phyloP scores from a whole-genome alignment of 495 filamentous ascomycete species.

The Hyaloscypha variabilis region DNA sequence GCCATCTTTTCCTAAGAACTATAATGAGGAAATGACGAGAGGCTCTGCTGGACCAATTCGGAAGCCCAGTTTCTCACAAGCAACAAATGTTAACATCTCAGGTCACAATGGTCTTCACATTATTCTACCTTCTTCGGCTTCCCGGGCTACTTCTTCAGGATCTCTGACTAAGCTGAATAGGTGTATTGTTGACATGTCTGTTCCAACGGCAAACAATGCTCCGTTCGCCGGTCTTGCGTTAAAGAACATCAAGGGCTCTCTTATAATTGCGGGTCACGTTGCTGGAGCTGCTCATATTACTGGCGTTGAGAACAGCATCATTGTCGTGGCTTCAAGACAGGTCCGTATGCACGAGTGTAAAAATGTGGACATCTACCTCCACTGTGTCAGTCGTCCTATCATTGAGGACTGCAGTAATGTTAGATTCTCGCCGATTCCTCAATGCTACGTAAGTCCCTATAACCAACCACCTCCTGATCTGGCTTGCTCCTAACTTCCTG shows the following conservation, averaged over 20 bases:
- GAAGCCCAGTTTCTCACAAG: slow-evolving; percentile 60
- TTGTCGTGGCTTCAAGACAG: slow-evolving; percentile 79
- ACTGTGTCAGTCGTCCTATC: slow-evolving; percentile 81
- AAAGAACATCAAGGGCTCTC: slow-evolving; percentile 65
- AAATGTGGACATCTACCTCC: slow-evolving; percentile 80
- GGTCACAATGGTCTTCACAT: slow-evolving; percentile 67
- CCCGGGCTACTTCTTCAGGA: slow-evolving; percentile 67
- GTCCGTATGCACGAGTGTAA: slow-evolving; percentile 88
- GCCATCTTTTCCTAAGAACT: slow-evolving; percentile 44
- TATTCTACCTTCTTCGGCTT: slow-evolving; percentile 69
- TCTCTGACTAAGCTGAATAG: slow-evolving; percentile 69
- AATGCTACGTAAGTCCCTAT: slow-evolving; percentile 60
- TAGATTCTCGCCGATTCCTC: slow-evolving; percentile 76
- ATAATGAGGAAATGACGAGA: slow-evolving; percentile 49
- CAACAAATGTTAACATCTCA: slow-evolving; percentile 64
- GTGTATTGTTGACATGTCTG: slow-evolving; percentile 80
- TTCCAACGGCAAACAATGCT: slow-evolving; percentile 59
- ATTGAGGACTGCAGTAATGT: slow-evolving; percentile 86
- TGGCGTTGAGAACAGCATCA: slow-evolving; percentile 65
- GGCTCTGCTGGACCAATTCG: slow-evolving; percentile 40
- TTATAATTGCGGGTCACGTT: slow-evolving; percentile 78
- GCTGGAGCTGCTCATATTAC: slow-evolving; percentile 84
- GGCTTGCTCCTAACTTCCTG: not conserved
- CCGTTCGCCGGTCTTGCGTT: slow-evolving; percentile 77
- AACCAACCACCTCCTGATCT: too few relatives aligned